Conservation (phyloP, 805 yeast genomes). For the Spathaspora sp. region DNA sequence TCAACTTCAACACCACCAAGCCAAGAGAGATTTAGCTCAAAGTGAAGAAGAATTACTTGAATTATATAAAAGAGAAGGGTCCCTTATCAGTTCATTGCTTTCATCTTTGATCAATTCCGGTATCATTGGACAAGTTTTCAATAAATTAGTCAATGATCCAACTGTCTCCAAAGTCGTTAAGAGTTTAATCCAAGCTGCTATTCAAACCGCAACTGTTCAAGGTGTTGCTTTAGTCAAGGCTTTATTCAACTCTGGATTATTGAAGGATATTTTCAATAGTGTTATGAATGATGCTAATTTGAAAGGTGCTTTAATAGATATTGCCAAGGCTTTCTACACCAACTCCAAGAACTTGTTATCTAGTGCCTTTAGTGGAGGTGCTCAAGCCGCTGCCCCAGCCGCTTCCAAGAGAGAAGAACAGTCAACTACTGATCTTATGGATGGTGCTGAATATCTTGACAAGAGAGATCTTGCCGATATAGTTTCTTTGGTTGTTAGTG, state of each 20-base stretch:
- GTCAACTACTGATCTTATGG: background rate
- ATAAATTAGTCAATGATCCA: conserved; percentile 28
- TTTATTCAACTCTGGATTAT: conserved; percentile 38
- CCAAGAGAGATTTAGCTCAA: conserved; percentile 32
- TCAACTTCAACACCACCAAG: conserved; percentile 27
- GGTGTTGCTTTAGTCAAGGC: conserved; percentile 41
- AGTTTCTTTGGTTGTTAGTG: conserved; percentile 22
- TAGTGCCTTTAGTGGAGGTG: background rate
- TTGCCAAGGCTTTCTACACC: conserved; percentile 12
- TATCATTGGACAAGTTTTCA: conserved; percentile 32
- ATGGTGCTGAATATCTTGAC: conserved; percentile 24
- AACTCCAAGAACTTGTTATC: background rate
- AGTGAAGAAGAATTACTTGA: conserved; percentile 21
- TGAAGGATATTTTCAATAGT: conserved; percentile 27
- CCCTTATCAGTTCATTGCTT: conserved; percentile 31
- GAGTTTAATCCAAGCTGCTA: conserved; percentile 26
- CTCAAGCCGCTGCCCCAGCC: background rate
- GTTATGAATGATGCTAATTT: conserved; percentile 28
- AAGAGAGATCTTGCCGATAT: conserved; percentile 34
- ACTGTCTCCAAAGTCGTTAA: conserved; percentile 23
- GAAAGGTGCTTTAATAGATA: conserved; percentile 28
- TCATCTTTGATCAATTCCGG: conserved; percentile 37
- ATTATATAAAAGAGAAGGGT: conserved; percentile 33
- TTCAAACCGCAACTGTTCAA: conserved; percentile 31
- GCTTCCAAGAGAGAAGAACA: conserved; percentile 9